phyloP scores from a whole-genome alignment of 495 filamentous ascomycete genomes.

The Cercophora scortea region DNA sequence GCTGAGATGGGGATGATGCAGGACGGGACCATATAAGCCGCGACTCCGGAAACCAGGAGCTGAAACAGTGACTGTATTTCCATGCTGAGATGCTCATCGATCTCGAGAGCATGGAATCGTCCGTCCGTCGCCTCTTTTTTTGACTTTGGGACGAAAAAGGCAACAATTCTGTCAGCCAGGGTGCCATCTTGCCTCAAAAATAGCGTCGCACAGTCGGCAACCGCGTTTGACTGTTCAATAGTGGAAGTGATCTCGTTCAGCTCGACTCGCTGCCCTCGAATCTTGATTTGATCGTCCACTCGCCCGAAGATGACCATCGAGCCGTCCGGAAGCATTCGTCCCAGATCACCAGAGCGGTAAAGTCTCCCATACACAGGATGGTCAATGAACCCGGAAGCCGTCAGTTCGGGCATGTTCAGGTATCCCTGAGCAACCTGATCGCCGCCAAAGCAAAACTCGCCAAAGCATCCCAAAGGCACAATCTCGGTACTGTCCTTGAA shows the following conservation, averaged over 20 bases:
- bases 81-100: slow-evolving; percentile 8
- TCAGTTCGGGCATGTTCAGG: slow-evolving; percentile 49
- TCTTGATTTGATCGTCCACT: slow-evolving; percentile 72
- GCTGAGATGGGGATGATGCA: slow-evolving; percentile 56
- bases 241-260: slow-evolving; percentile 66
- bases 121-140: background rate
- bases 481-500: slow-evolving; percentile 30
- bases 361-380: slow-evolving; percentile 59
- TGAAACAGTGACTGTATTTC: slow-evolving; percentile 32
- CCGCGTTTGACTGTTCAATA: slow-evolving; percentile 34
- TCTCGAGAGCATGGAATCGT: slow-evolving; percentile 17
- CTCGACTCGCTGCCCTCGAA: slow-evolving; percentile 73
- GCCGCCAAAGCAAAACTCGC: slow-evolving; percentile 80
- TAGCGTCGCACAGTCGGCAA: slow-evolving; percentile 48
- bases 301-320: slow-evolving; percentile 65
- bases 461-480: slow-evolving; percentile 59
- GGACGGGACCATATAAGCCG: slow-evolving; percentile 62
- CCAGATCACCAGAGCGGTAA: slow-evolving; percentile 66
- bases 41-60: slow-evolving; percentile 35
- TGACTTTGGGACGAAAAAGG: slow-evolving; percentile 47
- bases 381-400: slow-evolving; percentile 50
- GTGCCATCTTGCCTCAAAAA: slow-evolving; percentile 23
- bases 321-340: slow-evolving; percentile 61
- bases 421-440: slow-evolving; percentile 72
- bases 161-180: slow-evolving; percentile 39